Evolutionary conservation across 257 asterid species (phyloP), one percentile per base, ranked within the genome.

Genomic region (Ilex asprella): DNA sequence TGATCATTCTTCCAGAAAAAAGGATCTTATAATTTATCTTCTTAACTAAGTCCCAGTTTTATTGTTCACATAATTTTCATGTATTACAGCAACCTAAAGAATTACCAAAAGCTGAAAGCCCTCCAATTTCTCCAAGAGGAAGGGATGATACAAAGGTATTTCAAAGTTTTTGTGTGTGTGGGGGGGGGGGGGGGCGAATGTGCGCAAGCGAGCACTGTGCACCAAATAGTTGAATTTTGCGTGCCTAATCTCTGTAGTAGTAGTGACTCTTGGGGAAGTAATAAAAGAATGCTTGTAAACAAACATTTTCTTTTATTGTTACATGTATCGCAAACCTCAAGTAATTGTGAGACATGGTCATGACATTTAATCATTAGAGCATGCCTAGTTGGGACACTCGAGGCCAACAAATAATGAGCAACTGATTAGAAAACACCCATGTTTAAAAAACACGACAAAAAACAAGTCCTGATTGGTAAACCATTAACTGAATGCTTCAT

Each of bases 111-210:
- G 58, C 80, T 30, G 86, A 75, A 56, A 82, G 86, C 67, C 94
- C 88, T 70, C 88, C 87, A 32, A 65, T 56, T 16, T 84, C 94
- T 46, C 94, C 95, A 0, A 70, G 91, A 71, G 84, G 76, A 46
- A 86, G 94, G 58, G 89, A 73, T 58, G 91, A 82, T 39, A 68
- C 81, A 52, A 86, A 82, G 95, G 95, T 84, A 75, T 67, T 35
- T 16, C 5, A 50, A 15, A 6, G n/a, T 49, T n/a, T 11, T n/a
- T 49, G 54, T n/a, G n/a, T 49, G 15, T 46, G n/a, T 14, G 0
- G 3, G n/a, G 15, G 15, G 15, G 15, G 29, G 30, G 15, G 15
- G 4, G 15, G n/a, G n/a, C n/a, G n/a, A n/a, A n/a, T 21, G 27
- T 21, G 27, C 27, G 27, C 0, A 21, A 0, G 27, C 1, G 27